phyloP scores from a whole-genome alignment of 2,329 filamentous ascomycete species.

The Pseudopyricularia cyperi region DNA sequence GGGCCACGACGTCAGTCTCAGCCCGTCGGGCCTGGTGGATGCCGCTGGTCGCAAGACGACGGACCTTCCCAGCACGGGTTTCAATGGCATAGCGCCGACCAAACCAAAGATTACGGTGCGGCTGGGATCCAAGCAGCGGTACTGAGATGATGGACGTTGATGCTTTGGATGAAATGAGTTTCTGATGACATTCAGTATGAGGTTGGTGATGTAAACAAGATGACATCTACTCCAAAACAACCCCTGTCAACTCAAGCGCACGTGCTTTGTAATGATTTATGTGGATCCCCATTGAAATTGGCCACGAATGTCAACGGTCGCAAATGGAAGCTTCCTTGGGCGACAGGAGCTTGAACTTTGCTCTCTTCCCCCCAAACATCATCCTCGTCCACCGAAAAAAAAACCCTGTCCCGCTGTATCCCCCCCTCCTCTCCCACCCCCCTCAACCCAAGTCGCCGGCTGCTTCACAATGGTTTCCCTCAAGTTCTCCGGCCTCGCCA shows the following conservation, averaged over 20 bases:
- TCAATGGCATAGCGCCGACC: conserved; percentile 22
- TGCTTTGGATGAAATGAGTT: too few species aligned
- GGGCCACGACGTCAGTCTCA: conserved; percentile 27
- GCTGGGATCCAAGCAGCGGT: conserved; percentile 9
- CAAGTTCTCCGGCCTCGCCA: conserved; percentile 57
- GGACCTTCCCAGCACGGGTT: conserved; percentile 18
- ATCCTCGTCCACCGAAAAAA: background rate
- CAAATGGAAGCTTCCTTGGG: background rate
- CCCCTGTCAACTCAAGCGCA: background rate
- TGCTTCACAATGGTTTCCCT: conserved; percentile 53
- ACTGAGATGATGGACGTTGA: too few species aligned
- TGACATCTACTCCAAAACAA: background rate
- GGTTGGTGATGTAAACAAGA: background rate
- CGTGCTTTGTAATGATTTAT: conserved; percentile 12
- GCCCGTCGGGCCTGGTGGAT: conserved; percentile 30
- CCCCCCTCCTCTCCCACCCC: background rate
- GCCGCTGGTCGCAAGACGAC: conserved; percentile 18
- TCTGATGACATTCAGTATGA: background rate
- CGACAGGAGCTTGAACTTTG: background rate
- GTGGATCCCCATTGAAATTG: conserved; percentile 9
- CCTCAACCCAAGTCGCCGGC: background rate
- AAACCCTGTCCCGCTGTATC: background rate
- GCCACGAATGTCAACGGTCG: conserved; percentile 6
- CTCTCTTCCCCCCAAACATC: background rate
- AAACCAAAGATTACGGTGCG: conserved; percentile 22